phyloP scores from a whole-genome alignment of 331 rosid species.

The Quercus lobata region DNA sequence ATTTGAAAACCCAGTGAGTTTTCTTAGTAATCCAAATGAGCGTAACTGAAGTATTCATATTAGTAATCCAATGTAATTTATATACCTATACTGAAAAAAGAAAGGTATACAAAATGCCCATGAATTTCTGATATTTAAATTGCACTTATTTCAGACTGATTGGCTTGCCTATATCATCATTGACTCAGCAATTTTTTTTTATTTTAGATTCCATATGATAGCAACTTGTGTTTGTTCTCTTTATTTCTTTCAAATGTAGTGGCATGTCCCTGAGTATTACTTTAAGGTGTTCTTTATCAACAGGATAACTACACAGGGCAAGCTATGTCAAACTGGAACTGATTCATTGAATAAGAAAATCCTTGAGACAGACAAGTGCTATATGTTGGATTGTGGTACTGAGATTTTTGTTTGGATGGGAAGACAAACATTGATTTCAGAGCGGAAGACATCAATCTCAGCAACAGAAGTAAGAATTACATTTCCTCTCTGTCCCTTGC shows the following conservation, averaged over 20 bases:
- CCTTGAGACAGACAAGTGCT: slow-evolving; percentile 86
- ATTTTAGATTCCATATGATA: neutral
- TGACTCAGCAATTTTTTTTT: neutral
- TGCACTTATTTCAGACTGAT: neutral
- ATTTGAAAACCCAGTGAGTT: neutral
- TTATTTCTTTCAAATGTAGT: neutral
- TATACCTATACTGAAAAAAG: neutral
- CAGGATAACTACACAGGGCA: slow-evolving; percentile 85
- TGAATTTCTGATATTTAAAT: neutral
- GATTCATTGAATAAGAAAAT: slow-evolving; percentile 48
- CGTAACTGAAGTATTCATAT: neutral
- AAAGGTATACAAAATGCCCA: neutral
- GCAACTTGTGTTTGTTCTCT: neutral
- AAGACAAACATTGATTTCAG: slow-evolving; percentile 68
- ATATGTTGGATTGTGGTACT: slow-evolving; percentile 78
- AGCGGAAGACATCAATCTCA: slow-evolving; percentile 74
- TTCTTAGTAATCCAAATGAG: neutral
- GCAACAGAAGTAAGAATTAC: slow-evolving; percentile 68
- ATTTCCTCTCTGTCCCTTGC: slow-evolving; percentile 10
- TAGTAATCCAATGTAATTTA: neutral
- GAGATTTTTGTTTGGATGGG: slow-evolving; percentile 96
- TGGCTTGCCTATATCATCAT: neutral
- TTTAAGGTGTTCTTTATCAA: slow-evolving; percentile 21
- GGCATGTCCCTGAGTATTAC: neutral
- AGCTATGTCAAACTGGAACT: slow-evolving; percentile 51